A percentile compares a stretch with the other conserved stretches of the same genome.
These are phyloP conservation scores for Suillus americanus DNA, from an alignment of 768 basidiomycete genomes.

Conservation along the genomic window DNA sequence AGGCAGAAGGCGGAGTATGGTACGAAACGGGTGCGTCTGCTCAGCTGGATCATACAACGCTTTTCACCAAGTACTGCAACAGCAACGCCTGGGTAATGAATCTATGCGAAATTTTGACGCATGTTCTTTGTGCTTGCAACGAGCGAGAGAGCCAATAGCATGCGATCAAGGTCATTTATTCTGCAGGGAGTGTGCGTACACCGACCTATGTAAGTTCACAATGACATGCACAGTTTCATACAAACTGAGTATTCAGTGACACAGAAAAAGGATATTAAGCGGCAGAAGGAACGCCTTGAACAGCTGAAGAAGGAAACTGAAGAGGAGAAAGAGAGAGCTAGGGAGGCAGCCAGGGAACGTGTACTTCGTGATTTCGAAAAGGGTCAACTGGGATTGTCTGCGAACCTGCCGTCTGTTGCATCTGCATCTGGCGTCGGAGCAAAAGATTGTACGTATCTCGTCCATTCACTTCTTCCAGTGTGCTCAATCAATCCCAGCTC, in stretches of 20 bases:
- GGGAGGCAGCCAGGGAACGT: slow-evolving; percentile 79
- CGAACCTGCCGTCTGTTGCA: slow-evolving; percentile 30
- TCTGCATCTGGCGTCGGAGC: slow-evolving; percentile 39
- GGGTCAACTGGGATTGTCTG: slow-evolving; percentile 73
- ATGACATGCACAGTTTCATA: slow-evolving; percentile 6
- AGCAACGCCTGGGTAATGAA: slow-evolving; percentile 67
- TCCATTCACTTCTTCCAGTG: background rate
- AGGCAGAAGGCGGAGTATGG: slow-evolving; percentile 81
- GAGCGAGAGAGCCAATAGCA: slow-evolving; percentile 79
- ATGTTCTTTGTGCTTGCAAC: slow-evolving; percentile 84
- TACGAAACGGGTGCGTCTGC: slow-evolving; percentile 61
- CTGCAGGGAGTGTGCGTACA: slow-evolving; percentile 93
- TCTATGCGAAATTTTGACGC: slow-evolving; percentile 92
- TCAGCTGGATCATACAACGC: background rate
- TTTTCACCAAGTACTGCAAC: slow-evolving; percentile 7
- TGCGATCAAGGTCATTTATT: slow-evolving; percentile 89
- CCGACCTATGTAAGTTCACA: slow-evolving; percentile 67
- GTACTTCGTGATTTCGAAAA: slow-evolving; percentile 90
- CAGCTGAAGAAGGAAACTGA: slow-evolving; percentile 76
- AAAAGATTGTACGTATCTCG: slow-evolving; percentile 36
- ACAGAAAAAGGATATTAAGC: slow-evolving; percentile 92
- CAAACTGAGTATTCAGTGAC: slow-evolving; percentile 48
- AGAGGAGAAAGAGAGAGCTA: slow-evolving; percentile 67
- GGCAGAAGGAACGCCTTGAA: slow-evolving; percentile 81
- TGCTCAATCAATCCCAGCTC: slow-evolving; percentile 34